Evolutionary conservation across 305 asterid genomes (phyloP), one percentile per base, ranked within the genome.

Genomic region (Plantago coronopus): DNA sequence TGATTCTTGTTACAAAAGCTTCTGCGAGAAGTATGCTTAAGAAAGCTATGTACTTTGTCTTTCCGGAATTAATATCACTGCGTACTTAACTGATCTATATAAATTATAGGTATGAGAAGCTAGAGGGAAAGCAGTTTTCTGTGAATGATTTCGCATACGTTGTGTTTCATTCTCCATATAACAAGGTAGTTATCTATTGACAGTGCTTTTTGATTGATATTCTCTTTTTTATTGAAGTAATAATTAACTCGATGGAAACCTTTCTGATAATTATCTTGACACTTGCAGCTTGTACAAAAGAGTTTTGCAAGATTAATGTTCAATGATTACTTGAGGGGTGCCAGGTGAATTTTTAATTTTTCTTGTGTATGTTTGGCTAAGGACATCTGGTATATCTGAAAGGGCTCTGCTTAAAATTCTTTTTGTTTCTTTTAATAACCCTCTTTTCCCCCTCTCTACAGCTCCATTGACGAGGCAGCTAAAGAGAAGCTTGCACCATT

Each of bases 141-240:
- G 69, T 89, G 22, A 29, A 61, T 7, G 95, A 93, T 74, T 96
- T 91, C 17, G 89, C 79, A 47, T 89, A 89, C 72, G 77, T 84
- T 64, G 96, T 89, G 7, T 93, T 93, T 72, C 98, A 93, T 76
- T 93, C 98, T 70, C 98, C 98, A 8, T 93, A 93, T 65, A 93
- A 93, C 88, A 93, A 93, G 97, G 99, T 93, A 79, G 45, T 25
- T 76, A 48, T 49, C 45, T 44, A 45, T 49, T 40, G 40, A 25
- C 11, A 16, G 61, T 16, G 25, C 29, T 57, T 61, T 61, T 59
- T 16, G 0, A 23, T 6, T 42, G 47, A 23, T 40, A 17, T 25
- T 19, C 43, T 56, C 19, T 37, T n/a, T 6, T 46, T 43, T 46
- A 48, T 37, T 42, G 37, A 9, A 60, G 20, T n/a, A 25, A 5